Evolutionary conservation across 352 stramenopile genomes (phyloP), one percentile per base, ranked within the genome.

Genomic region (Phytophthora pini): DNA sequence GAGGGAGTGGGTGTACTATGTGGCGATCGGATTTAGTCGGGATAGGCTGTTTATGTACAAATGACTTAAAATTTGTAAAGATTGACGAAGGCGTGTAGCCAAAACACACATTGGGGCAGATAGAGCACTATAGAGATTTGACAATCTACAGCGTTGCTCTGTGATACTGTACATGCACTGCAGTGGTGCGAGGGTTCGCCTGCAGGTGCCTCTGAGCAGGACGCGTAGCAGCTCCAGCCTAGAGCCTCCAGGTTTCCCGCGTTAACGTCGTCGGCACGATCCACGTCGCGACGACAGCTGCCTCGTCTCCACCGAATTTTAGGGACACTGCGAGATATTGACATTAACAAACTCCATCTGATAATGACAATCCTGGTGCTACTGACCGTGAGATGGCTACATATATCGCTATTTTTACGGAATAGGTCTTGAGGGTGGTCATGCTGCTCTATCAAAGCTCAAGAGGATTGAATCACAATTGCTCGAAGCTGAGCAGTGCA

Each of bases 351-450:
- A 10, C 5, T 27, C 3, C 8, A 11, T 11, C 7, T 17, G 27
- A 36, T 46, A 56, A 24, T 40, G 51, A 58, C 36, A 39, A 40
- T 48, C 22, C 51, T 39, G 36, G 38, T 58, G 40, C 24, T 34
- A 31, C 5, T 34, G 41, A 50, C 26, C 38, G 55, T 56, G 9
- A 58, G n/a, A 58, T 69, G 62, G 62, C 55, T 61, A 61, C 62
- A 59, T 22, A 59, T 20, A 13, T n/a, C 13, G 39, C 46, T 70
- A 70, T 70, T 70, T 70, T 70, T 70, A 59, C 45, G 20, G 45
- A 46, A 20, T 46, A 55, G 53, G 57, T 3, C 45, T 53, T 56
- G 61, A 63, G 45, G 44, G 8, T 39, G 41, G 11, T 26, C 31
- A 36, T 36, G 31, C 8, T 36, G 31, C 10, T 36, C 31, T 9